Conservation (phyloP, 257 asterid genomes). For the Solanum appendiculatum region DNA sequence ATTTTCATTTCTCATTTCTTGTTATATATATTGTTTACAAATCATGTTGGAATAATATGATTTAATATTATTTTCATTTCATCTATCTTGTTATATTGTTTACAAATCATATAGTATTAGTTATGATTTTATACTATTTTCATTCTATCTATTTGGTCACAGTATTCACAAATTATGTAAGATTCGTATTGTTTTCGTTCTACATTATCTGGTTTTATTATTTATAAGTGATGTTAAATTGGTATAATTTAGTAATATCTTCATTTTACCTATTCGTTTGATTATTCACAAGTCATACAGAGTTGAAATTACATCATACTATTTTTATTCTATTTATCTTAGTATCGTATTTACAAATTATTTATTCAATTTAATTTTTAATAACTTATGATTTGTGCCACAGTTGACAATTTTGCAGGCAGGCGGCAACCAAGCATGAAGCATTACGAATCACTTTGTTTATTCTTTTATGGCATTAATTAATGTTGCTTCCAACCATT, state of each 20-base stretch:
- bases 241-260: too few relatives aligned
- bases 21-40: background rate
- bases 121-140: background rate
- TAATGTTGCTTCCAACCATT: background rate
- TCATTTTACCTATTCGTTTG: too few relatives aligned
- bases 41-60: background rate
- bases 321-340: background rate
- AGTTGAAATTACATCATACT: background rate
- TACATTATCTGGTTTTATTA: too few relatives aligned
- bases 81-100: background rate
- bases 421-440: background rate
- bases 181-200: background rate
- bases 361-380: background rate
- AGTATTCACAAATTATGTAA: too few relatives aligned
- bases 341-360: too few relatives aligned
- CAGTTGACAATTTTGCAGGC: background rate
- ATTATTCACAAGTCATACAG: too few relatives aligned
- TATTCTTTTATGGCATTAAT: background rate
- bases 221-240: too few relatives aligned
- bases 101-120: background rate
- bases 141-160: too few relatives aligned
- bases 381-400: background rate
- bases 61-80: background rate
- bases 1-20: background rate
- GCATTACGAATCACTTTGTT: background rate